These are phyloP conservation scores for Cercospora zeae-maydis DNA, from an alignment of 2,329 filamentous ascomycete genomes.

Conservation along the genomic window DNA sequence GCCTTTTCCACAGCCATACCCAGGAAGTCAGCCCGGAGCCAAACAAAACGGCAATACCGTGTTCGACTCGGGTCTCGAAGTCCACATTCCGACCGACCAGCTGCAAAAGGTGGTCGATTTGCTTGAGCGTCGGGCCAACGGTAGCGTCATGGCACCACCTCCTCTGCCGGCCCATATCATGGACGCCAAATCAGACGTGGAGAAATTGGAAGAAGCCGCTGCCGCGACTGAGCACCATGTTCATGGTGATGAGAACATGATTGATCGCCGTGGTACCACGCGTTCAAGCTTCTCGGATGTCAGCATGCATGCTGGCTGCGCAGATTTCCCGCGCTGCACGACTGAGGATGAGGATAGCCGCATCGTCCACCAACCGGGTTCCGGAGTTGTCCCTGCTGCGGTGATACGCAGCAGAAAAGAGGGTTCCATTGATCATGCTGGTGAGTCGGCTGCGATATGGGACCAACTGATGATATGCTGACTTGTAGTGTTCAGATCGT, in stretches of 20 bases:
- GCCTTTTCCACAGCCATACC: background rate
- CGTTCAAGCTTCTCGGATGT: constrained; percentile 31
- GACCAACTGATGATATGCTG: background rate
- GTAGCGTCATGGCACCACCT: constrained; percentile 28
- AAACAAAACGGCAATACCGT: background rate
- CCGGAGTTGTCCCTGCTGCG: constrained; percentile 17
- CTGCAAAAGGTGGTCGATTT: constrained; percentile 23
- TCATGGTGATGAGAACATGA: constrained; percentile 1
- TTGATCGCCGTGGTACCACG: constrained; percentile 22
- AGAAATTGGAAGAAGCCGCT: background rate
- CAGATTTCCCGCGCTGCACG: constrained; percentile 32
- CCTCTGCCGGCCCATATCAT: constrained; percentile 25
- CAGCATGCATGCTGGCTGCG: constrained; percentile 36
- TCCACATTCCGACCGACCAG: constrained; percentile 33
- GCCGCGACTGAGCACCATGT: background rate
- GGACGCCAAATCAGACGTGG: constrained; percentile 3
- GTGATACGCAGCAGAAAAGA: constrained; percentile 30
- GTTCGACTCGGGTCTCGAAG: background rate
- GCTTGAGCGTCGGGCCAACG: background rate
- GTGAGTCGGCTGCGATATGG: background rate
- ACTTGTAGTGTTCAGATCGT: constrained; percentile 20
- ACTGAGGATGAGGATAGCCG: constrained; percentile 28
- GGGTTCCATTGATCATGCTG: constrained; percentile 18
- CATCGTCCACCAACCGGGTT: constrained; percentile 23
- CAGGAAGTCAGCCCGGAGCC: background rate